Base-by-base conservation (phyloP, 768 basidiomycete genomes). In the Suillus occidentalis region DNA sequence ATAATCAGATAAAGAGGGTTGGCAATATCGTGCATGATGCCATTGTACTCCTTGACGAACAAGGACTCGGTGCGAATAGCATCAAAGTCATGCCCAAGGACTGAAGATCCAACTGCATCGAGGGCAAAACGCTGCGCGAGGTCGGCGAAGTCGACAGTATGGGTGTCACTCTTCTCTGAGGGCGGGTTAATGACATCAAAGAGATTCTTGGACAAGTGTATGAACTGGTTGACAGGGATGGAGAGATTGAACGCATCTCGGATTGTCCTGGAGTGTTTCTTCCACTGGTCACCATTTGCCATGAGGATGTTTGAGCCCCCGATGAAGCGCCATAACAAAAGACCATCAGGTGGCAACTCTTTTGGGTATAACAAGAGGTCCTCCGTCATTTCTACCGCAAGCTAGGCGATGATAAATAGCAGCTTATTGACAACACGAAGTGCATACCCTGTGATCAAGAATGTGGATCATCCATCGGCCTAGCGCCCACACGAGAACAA, bases 401-500 rank as follows among this genome's bases (percentile, higher is more conserved):
- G 61, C 37, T 42, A 6, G 25, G 37, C 22, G 13, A 42, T 7
- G 36, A 59, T 6, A 16, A 5, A 22, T 6, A 57, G 22, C 8
- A 22, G 45, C 22, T 25, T 31, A n/a, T 34, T 16, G 28, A 49
- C 18, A 22, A 53, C 2, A 37, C 14, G 40, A 28, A 22, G 20
- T 16, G 59, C 8, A 20, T 37, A 79, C 81, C 62, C 76, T 69
- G 6, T 66, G 65, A 53, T 81, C 80, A 13, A 81, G 65, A 25
- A 82, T 71, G 55, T 82, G 80, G 45, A 82, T 72, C 47, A 76
- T 76, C 81, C 81, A 82, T 67, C 73, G 71, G 25, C 81, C 80
- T 6, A 81, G 72, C 60, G 75, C 75, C 67, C 73, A 82, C 2
- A 81, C 79, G 6, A 78, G 66, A 4, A 80, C 79, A 43, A 79